A percentile compares a stretch with the other conserved stretches of the same genome.
Evolutionary conservation across 169 alveolate genomes (phyloP).

Genomic region (Plasmodium sp.): DNA sequence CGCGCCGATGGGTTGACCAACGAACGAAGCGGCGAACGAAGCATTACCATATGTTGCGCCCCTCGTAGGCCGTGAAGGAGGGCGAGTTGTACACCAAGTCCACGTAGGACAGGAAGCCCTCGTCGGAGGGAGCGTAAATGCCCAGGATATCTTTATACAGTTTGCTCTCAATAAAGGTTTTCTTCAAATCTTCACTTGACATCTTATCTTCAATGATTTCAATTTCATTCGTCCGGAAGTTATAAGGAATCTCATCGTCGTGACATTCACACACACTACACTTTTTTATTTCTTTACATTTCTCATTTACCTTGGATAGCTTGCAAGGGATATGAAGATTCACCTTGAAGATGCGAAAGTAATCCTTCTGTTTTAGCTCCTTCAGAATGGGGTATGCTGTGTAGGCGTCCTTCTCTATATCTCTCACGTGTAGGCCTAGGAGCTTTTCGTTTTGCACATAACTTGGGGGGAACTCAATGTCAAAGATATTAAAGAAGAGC

Average conservation of each 20-base stretch:
- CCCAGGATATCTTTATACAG: slow-evolving; percentile 51
- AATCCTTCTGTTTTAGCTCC: slow-evolving; percentile 52
- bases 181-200: slow-evolving; percentile 45
- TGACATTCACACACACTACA: slow-evolving; percentile 68
- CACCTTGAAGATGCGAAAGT: slow-evolving; percentile 47
- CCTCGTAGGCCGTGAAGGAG: slow-evolving; percentile 48
- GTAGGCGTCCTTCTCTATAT: slow-evolving; percentile 54
- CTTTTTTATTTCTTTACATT: slow-evolving; percentile 48
- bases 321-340: slow-evolving; percentile 47
- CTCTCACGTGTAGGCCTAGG: slow-evolving; percentile 17
- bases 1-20: neutral
- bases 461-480: slow-evolving; percentile 9
- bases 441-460: slow-evolving; percentile 14
- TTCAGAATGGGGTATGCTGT: slow-evolving; percentile 10
- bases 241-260: slow-evolving; percentile 38
- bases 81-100: slow-evolving; percentile 60
- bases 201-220: slow-evolving; percentile 35
- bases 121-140: slow-evolving; percentile 30
- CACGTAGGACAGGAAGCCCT: slow-evolving; percentile 42
- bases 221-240: slow-evolving; percentile 47
- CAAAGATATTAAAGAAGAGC: slow-evolving; percentile 37
- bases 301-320: slow-evolving; percentile 7
- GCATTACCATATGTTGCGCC: slow-evolving; percentile 24
- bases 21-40: no score
- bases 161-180: slow-evolving; percentile 55